Evolutionary conservation across 768 basidiomycete genomes (phyloP), one percentile per base, ranked within the genome.

Genomic region (Nidularia sp.): DNA sequence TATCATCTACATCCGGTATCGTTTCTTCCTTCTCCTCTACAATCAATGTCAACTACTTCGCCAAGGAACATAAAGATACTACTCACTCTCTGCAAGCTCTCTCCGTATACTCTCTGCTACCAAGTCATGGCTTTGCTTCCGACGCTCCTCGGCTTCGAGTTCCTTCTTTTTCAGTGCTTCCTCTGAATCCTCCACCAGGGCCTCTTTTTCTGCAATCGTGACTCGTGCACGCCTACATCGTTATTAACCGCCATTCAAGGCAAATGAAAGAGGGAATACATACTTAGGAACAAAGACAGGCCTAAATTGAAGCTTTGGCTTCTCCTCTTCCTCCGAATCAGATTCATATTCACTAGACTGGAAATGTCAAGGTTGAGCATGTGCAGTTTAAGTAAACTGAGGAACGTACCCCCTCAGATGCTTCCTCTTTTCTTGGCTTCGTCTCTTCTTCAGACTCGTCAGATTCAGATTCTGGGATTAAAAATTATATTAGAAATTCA

Each of bases 221-320:
- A 62, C 81, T 31, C 89, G 80, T n/a, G 78, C 86, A 13, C 88
- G 88, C 69, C 91, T 93, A 48, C 13, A 5, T 57, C 25, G 59
- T 44, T 50, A 58, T 56, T 44, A 42, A 51, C 5, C 47, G 41
- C 47, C 8, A 10, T 10, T 29, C 47, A 12, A 50, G 53, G 45
- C 25, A 35, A 31, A 12, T 33, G 22, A 47, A 25, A 45, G 10
- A 34, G 48, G 31, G 32, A 34, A 2, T 47, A 70, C 87, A 53
- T 64, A 95, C 95, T 98, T 98, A 50, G 90, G 90, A 13, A 98
- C 83, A 66, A 98, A 99, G 0, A 96, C 89, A 2, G 97, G 97
- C 56, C 95, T 78, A 68, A 96, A 93, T 56, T 86, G 82, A 5
- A 83, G 71, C 65, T 89, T 87, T 3, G 84, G 81, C 43, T 81